Evolutionary conservation across 176 grass and related monocot species (phyloP).

Genomic region (Alopecurus myosuroides): DNA sequence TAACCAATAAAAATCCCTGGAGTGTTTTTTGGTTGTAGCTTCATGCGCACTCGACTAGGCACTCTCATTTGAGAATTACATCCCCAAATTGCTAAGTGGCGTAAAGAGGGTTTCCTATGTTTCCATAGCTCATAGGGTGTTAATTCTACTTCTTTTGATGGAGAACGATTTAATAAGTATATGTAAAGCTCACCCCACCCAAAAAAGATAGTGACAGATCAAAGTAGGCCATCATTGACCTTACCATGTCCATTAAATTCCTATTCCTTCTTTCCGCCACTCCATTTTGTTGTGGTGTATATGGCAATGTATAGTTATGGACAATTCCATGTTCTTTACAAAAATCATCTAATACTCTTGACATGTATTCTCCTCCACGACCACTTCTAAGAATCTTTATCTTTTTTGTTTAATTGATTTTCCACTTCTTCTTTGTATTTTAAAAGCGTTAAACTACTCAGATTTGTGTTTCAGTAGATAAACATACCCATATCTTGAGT

Average conservation of each 20-base stretch:
- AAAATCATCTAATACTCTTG: not conserved
- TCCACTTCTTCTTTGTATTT: not conserved
- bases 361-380: not conserved
- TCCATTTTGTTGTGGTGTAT: not conserved
- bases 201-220: not conserved
- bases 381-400: slow-evolving; percentile 12
- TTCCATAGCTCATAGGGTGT: too few relatives aligned
- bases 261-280: not conserved
- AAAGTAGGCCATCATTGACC: not conserved
- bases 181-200: too few relatives aligned
- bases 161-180: too few relatives aligned
- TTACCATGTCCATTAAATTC: not conserved
- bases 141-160: too few relatives aligned
- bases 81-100: too few relatives aligned
- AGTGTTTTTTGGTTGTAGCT: too few relatives aligned
- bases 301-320: not conserved
- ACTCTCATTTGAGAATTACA: too few relatives aligned
- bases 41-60: too few relatives aligned
- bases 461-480: too few relatives aligned
- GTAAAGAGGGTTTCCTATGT: too few relatives aligned
- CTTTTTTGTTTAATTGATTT: slow-evolving; percentile 10
- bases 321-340: slow-evolving; percentile 3
- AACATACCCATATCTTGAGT: not conserved
- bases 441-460: not conserved
- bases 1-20: too few relatives aligned